Conservation (phyloP, 768 basidiomycete species). For the Lactarius akahatsu region DNA sequence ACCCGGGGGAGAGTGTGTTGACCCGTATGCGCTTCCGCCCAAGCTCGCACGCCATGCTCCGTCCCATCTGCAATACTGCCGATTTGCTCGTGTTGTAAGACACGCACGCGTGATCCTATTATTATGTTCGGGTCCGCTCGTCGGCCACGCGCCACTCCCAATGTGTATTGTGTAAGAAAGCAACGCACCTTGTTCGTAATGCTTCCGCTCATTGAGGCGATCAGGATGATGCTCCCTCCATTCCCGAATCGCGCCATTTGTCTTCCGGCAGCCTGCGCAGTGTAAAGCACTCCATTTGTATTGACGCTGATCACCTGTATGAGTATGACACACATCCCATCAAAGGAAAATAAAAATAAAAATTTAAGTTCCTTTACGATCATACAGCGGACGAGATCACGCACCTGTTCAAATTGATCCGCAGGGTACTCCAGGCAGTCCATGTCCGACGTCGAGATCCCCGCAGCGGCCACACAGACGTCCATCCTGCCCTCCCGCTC, state of each 20-base stretch:
- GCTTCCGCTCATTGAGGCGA: slow-evolving; percentile 46
- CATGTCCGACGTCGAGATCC: slow-evolving; percentile 57
- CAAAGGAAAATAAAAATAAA: not conserved
- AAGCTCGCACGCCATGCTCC: slow-evolving; percentile 81
- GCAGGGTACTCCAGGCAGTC: slow-evolving; percentile 68
- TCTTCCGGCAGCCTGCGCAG: slow-evolving; percentile 40
- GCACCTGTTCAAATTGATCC: slow-evolving; percentile 61
- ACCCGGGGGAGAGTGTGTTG: slow-evolving; percentile 73
- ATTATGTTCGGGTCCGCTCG: not conserved
- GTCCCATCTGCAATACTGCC: slow-evolving; percentile 75
- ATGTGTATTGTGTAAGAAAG: not conserved
- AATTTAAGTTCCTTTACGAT: not conserved
- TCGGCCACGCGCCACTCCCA: not conserved
- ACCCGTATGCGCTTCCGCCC: slow-evolving; percentile 65
- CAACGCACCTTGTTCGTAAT: slow-evolving; percentile 63
- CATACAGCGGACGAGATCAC: slow-evolving; percentile 11
- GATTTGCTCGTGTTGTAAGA: slow-evolving; percentile 78
- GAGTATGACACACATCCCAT: slow-evolving; percentile 1
- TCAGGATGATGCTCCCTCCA: slow-evolving; percentile 43
- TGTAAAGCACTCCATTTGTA: slow-evolving; percentile 43
- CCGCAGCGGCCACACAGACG: slow-evolving; percentile 75
- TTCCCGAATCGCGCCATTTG: slow-evolving; percentile 40
- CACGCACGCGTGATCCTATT: slow-evolving; percentile 73
- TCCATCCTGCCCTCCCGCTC: slow-evolving; percentile 71
- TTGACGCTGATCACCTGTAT: slow-evolving; percentile 64